phyloP scores from a whole-genome alignment of 2,329 filamentous ascomycete genomes.

The Emmonsiellopsis sp. region DNA sequence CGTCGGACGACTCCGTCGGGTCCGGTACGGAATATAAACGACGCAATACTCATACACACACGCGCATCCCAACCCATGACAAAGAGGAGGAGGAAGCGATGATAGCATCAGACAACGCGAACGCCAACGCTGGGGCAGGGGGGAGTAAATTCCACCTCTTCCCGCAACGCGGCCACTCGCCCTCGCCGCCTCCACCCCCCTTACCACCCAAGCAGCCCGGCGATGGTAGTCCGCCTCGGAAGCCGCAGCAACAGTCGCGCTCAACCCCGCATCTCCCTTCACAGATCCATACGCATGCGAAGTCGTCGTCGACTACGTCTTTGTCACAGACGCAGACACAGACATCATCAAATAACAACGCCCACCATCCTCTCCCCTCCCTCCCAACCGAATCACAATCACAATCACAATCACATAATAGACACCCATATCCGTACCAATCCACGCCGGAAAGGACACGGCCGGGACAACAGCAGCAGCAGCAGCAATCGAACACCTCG shows the following conservation, averaged over 20 bases:
- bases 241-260: neutral
- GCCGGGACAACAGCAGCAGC: neutral
- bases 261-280: neutral
- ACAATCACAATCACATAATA: neutral
- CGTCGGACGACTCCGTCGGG: neutral
- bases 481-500: too few relatives aligned
- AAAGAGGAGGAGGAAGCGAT: constrained; percentile 4
- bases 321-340: too few relatives aligned
- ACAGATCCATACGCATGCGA: neutral
- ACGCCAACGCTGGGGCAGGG: neutral
- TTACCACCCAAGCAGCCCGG: neutral
- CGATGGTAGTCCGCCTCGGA: too few relatives aligned
- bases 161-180: neutral
- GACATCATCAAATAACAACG: neutral
- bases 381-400: neutral
- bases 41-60: neutral
- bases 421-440: neutral
- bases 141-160: too few relatives aligned
- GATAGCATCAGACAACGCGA: neutral
- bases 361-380: neutral
- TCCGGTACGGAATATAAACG: neutral
- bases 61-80: constrained; percentile 3
- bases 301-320: too few relatives aligned
- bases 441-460: neutral
- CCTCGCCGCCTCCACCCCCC: neutral